phyloP scores from a whole-genome alignment of 1,139 yeast species.

The Blastobotrys illinoisensis region DNA sequence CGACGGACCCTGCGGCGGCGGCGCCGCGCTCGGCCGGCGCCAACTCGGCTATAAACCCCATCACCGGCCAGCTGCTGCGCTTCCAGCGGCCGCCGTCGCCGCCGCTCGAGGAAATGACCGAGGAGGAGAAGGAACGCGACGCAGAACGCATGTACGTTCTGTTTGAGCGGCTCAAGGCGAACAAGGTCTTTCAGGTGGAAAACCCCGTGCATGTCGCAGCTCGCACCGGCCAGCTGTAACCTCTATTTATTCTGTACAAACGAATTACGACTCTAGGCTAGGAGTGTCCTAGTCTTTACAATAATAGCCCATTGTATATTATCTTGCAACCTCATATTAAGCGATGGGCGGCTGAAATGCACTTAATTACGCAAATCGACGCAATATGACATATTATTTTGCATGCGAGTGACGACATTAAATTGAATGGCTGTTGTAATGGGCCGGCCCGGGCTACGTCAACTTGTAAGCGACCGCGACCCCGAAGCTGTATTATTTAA shows the following conservation, averaged over 20 bases:
- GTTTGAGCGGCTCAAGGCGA: slow-evolving; percentile 43
- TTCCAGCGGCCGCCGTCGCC: slow-evolving; percentile 5
- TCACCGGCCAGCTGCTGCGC: slow-evolving; percentile 28
- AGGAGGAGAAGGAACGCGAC: slow-evolving; percentile 50
- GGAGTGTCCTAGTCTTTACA: no score
- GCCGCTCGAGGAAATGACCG: slow-evolving; percentile 32
- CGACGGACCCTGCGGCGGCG: slow-evolving; percentile 4
- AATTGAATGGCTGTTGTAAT: no score
- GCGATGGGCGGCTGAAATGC: no score
- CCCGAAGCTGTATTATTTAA: no score
- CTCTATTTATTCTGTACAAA: neutral
- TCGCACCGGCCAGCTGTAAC: slow-evolving; percentile 8
- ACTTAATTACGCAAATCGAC: no score
- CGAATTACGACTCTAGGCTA: no score
- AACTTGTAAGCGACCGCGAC: no score
- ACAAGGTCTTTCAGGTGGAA: slow-evolving; percentile 43
- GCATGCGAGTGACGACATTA: no score
- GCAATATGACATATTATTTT: no score
- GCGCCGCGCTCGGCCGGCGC: neutral
- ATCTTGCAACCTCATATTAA: no score
- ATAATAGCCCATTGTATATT: no score
- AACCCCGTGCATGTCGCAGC: slow-evolving; percentile 32
- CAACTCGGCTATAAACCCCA: slow-evolving; percentile 20
- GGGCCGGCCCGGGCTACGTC: no score
- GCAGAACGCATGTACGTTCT: slow-evolving; percentile 47